Evolutionary conservation across 78 protist species (phyloP).

Genomic region (slime mould (Dictyostelium discoideum)): dicty_2.7 NC_007088.5:4548001-4548500

Average conservation of each 20-base stretch:
- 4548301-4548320: background rate
- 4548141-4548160: background rate
- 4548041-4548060: background rate
- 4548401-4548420: no score
- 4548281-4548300: background rate
- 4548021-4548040: background rate
- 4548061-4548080: background rate
- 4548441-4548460: no score
- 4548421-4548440: no score
- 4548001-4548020: background rate
- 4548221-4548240: background rate
- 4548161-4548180: background rate
- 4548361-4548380: no score
- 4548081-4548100: background rate
- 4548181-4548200: background rate
- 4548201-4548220: background rate
- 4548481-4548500: no score
- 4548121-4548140: background rate
- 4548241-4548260: background rate
- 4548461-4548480: no score
- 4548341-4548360: no score
- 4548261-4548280: background rate
- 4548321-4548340: no score
- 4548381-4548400: no score
- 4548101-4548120: no score